Conservation (phyloP, 129 eudicot genomes). For the Artemisia tridentata region DNA sequence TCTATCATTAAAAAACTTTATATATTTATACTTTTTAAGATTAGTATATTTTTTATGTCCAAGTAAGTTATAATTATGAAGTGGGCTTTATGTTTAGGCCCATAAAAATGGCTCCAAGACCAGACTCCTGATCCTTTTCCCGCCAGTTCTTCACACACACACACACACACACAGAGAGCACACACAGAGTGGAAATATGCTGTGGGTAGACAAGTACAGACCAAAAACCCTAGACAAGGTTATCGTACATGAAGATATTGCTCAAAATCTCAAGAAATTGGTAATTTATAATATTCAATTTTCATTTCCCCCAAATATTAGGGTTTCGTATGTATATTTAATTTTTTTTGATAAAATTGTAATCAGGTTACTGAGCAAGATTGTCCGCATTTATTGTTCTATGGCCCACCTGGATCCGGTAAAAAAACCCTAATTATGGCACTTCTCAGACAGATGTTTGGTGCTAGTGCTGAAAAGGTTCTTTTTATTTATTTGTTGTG, state of each 20-base stretch:
- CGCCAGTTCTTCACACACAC: conserved; percentile 37
- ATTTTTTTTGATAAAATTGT: not conserved
- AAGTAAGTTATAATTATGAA: no score
- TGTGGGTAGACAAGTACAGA: conserved; percentile 96
- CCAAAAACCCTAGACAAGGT: conserved; percentile 97
- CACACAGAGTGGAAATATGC: conserved; percentile 40
- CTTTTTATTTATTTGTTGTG: not conserved
- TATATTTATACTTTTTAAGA: no score
- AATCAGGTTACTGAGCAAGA: conserved; percentile 88
- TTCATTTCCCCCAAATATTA: not conserved
- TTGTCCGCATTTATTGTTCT: conserved; percentile 91
- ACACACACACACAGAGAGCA: not conserved
- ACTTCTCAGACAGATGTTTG: conserved; percentile 90
- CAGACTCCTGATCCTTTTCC: conserved; percentile 14
- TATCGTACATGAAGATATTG: conserved; percentile 79
- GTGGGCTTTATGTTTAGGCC: not conserved
- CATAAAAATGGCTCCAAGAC: conserved; percentile 23
- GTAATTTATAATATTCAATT: conserved; percentile 32
- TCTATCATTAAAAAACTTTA: no score
- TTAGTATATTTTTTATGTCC: no score
- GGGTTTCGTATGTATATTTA: conserved; percentile 18
- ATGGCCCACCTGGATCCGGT: conserved; percentile 93
- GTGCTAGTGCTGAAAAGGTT: conserved; percentile 91
- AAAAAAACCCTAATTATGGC: conserved; percentile 99
- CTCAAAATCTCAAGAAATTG: conserved; percentile 88